Evolutionary conservation across 1,139 yeast genomes (phyloP), one percentile per base, ranked within the genome.

Genomic region (Blastobotrys indianensis): DNA sequence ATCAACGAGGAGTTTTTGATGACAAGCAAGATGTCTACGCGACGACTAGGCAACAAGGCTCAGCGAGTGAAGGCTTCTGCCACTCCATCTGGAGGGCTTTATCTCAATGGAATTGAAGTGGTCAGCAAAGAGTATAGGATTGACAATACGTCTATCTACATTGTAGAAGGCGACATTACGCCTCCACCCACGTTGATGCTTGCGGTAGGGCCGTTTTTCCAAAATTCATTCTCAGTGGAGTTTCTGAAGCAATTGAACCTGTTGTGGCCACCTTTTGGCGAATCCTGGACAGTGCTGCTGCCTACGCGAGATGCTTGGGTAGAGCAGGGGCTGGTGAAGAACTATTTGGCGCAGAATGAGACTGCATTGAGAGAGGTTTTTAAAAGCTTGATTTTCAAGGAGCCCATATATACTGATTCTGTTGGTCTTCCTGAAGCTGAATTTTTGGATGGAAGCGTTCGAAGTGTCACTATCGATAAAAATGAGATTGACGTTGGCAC

Each of bases 221-320:
- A 74, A 39, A 76, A 80, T 50, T 71, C 85, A 0, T 73, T 67
- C 49, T 73, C 83, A 0, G 57, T 80, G 42, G 59, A 65, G 6
- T 74, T 79, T 45, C 55, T 82, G 41, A 72, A 75, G 16, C 74
- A 77, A 20, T 62, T 77, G n/a, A 69, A 67, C 6, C 54, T 80
- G 32, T 56, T 76, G 23, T 69, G 72, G 44, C 67, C 77, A 25
- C 64, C 69, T 3, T 61, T 62, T 9, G 76, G 79, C 46, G 64
- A 66, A 15, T 94, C 95, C 0, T 86, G 85, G 67, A 79, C 97
- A 0, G 67, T 83, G 0, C 78, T 92, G 45, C 66, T 90, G 35
- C 98, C 97, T 0, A 82, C 92, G 51, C 80, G 85, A 23, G 66
- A 71, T 25, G 78, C 94, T 0, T 90, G 97, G 97, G 73, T 74